These are phyloP conservation scores for Colletotrichum orchidophilum DNA, from an alignment of 2,329 filamentous ascomycete genomes.

Conservation along the genomic window DNA sequence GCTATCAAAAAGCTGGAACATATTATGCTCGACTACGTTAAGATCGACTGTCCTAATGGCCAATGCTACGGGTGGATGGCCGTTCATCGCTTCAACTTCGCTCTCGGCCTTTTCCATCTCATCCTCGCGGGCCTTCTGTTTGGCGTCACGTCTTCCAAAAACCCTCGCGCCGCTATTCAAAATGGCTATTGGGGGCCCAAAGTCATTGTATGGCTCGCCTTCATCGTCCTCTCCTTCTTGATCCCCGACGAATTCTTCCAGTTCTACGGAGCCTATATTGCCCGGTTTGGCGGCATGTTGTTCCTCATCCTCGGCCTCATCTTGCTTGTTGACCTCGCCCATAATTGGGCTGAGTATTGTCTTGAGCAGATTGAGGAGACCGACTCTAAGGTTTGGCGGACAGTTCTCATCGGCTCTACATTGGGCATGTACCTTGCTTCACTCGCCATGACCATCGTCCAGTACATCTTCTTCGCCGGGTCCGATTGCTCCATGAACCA, in stretches of 20 bases:
- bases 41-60: slow-evolving; percentile 89
- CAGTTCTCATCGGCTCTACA: slow-evolving; percentile 89
- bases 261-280: slow-evolving; percentile 94
- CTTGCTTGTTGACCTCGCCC: slow-evolving; percentile 91
- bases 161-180: slow-evolving; percentile 87
- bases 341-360: slow-evolving; percentile 97
- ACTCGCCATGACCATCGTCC: slow-evolving; percentile 92
- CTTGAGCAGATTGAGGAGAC: slow-evolving; percentile 90
- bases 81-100: slow-evolving; percentile 97
- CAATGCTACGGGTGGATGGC: slow-evolving; percentile 96
- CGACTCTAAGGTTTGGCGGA: slow-evolving; percentile 86
- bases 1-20: slow-evolving; percentile 95
- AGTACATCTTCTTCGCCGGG: slow-evolving; percentile 95
- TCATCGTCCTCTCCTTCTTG: slow-evolving; percentile 92
- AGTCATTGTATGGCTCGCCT: slow-evolving; percentile 84
- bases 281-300: slow-evolving; percentile 86
- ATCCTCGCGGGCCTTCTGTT: slow-evolving; percentile 85
- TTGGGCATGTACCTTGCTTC: slow-evolving; percentile 92
- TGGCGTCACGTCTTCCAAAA: slow-evolving; percentile 86
- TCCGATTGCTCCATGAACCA: slow-evolving; percentile 94
- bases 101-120: slow-evolving; percentile 92
- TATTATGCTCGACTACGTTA: slow-evolving; percentile 93
- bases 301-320: slow-evolving; percentile 94
- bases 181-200: slow-evolving; percentile 99
- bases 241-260: slow-evolving; percentile 96